phyloP scores from a whole-genome alignment of 768 basidiomycete genomes.

The Mycena indigotica region DNA sequence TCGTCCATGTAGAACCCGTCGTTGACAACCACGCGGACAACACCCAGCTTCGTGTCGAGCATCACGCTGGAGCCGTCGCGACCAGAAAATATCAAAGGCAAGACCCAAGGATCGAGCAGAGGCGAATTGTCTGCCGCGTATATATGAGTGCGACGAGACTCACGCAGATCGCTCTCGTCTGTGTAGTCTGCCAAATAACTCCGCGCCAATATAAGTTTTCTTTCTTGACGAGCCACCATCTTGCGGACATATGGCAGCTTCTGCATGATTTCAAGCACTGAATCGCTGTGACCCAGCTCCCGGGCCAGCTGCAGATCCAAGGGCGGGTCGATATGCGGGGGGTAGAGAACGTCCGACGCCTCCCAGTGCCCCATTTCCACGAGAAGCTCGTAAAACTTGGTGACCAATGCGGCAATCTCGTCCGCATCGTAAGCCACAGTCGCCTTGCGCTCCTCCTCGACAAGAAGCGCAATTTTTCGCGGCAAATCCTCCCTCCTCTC shows the following conservation, averaged over 20 bases:
- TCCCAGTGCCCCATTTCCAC: constrained; percentile 16
- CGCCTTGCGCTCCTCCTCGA: constrained; percentile 9
- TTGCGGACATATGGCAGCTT: constrained; percentile 3
- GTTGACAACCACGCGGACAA: constrained; percentile 5
- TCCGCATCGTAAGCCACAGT: constrained; percentile 10
- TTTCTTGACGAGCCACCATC: neutral
- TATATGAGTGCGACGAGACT: constrained; percentile 6
- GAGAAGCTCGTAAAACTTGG: constrained; percentile 12
- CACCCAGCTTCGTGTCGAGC: constrained; percentile 17
- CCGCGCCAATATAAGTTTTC: neutral
- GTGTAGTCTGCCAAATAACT: constrained; percentile 13
- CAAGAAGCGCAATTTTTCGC: constrained; percentile 5
- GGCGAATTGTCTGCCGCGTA: constrained; percentile 3
- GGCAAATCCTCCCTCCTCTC: constrained; percentile 6
- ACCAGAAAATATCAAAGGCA: constrained; percentile 9
- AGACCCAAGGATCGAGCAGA: constrained; percentile 18
- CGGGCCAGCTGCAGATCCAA: constrained; percentile 8
- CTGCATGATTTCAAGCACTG: constrained; percentile 10
- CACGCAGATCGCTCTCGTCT: neutral
- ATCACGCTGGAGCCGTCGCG: constrained; percentile 14
- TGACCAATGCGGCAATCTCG: constrained; percentile 10
- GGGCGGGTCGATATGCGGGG: constrained; percentile 7
- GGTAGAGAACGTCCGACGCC: neutral
- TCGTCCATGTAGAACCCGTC: neutral
- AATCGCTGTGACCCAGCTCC: constrained; percentile 8